phyloP scores from a whole-genome alignment of 257 asterid genomes.

The Fraxinus cuspidata region DNA sequence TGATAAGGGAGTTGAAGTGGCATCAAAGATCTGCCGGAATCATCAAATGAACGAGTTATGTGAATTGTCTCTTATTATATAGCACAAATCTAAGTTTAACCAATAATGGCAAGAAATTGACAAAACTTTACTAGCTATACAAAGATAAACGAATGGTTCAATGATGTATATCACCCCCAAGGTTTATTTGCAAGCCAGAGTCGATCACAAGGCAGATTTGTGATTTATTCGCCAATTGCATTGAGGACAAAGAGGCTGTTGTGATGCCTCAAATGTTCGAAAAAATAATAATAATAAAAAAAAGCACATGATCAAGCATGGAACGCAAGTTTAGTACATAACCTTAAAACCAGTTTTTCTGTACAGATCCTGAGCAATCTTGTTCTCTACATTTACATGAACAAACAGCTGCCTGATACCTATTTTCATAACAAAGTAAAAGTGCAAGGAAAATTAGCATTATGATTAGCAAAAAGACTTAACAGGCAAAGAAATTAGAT shows the following conservation, averaged over 20 bases:
- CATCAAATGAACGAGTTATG: constrained; percentile 17
- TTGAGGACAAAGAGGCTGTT: not conserved
- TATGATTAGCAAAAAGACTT: not conserved
- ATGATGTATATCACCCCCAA: not conserved
- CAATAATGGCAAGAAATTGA: not conserved
- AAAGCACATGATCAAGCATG: not conserved
- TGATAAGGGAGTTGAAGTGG: constrained; percentile 43
- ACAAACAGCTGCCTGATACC: constrained; percentile 78
- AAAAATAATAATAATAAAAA: not conserved
- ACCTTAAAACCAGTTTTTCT: constrained; percentile 78
- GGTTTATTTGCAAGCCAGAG: not conserved
- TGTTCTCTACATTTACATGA: constrained; percentile 79
- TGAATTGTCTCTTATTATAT: not conserved
- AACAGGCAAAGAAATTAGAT: constrained; percentile 18
- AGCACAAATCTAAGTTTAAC: not conserved
- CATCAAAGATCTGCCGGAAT: constrained; percentile 58
- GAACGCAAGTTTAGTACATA: constrained; percentile 4
- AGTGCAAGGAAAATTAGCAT: not conserved
- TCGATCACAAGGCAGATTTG: not conserved
- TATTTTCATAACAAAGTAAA: constrained; percentile 40
- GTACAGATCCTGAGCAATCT: constrained; percentile 76
- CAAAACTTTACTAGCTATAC: not conserved
- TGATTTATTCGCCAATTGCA: not conserved
- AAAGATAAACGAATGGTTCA: not conserved
- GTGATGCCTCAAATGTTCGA: not conserved